Base-by-base conservation (phyloP, 2,329 filamentous ascomycete species). In the Colletotrichum horii region DNA sequence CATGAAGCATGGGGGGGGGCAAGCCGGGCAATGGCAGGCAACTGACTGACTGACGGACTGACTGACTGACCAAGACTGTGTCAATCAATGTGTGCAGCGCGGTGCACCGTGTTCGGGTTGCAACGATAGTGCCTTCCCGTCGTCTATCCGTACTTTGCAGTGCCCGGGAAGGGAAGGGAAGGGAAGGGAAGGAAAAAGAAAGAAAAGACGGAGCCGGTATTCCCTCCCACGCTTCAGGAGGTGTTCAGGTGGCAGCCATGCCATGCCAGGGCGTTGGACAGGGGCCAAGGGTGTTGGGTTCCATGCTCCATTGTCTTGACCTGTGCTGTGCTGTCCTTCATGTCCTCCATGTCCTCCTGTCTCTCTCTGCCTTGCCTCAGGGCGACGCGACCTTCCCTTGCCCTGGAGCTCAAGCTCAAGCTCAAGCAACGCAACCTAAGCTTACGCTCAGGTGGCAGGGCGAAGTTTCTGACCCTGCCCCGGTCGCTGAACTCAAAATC, bases 401-500 rank as follows among this genome's bases (percentile, higher is more conserved):
- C 36, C 36, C 36, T 8, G 11, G 36, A 43, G 36, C 36, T 43
- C 36, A 48, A 43, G 38, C 38, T 43, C 38, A n/a, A 43, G 38
- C 38, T 43, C 38, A 48, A n/a, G 38, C 38, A 48, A 48, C 38
- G 38, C 38, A 48, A 48, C 38, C 38, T 48, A n/a, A 48, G 38
- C 38, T n/a, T 48, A 48, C 38, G 52, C 32, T 26, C 64, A 48
- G 52, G 52, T 22, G 52, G 6, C 8, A 61, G 26, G 38, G 24
- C 43, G 15, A 65, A 48, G 60, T 73, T 69, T 65, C 58, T 65
- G 22, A 19, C 32, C 65, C 48, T 65, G 60, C 48, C 74, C 74
- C 34, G 15, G 70, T 73, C 62, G 61, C 62, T 24, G 70, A 76
- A 76, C 64, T 69, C 65, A 68, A 76, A 69, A 62, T 66, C 38